Evolutionary conservation across 2,329 filamentous ascomycete genomes (phyloP), one percentile per base, ranked within the genome.

Genomic region (Exophiala sp.): DNA sequence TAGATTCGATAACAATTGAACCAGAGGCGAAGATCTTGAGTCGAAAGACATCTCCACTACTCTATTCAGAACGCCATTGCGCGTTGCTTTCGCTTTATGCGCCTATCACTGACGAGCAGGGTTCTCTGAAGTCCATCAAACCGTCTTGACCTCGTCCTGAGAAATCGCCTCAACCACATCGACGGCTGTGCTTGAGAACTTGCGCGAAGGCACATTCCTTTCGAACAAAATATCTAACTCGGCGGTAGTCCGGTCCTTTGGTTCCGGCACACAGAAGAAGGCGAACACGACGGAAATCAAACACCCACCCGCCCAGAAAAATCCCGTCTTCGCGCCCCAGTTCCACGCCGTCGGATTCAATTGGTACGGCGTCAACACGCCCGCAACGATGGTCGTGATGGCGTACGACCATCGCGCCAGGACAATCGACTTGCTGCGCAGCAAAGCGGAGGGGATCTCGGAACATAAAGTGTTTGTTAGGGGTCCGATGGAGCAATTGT

Each of bases 401-500:
- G 82, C 78, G 65, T 81, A 82, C 9, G 72, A 62, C 40, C 70
- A 73, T 12, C 79, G 73, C 0, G 78, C 78, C 11, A 82, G 66
- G 7, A 77, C 78, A 9, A 82, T 76, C 1, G 78, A 79, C 68
- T 81, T 77, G n/a, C 75, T 72, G 50, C 79, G 78, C 24, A 82
- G 74, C 5, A 79, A 72, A 0, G 77, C 77, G 0, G 78, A 80
- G 0, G 78, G 79, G 3, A 78, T 71, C 58, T 83, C 80, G 0
- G 78, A 75, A 10, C 80, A 68, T 29, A 82, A 66, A 1, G 74
- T 72, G 64, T 80, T 82, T 3, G 75, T 75, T 10, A 82, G 74
- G 0, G 79, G 79, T 0, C 79, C 80, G 9, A 83, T 73, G 1
- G 78, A 76, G 48, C 77, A 71, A 60, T 77, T 78, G 63, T 82